These are phyloP conservation scores for Arabidopsis arenosa DNA, from an alignment of 345 rosid genomes.

Conservation along the genomic window DNA sequence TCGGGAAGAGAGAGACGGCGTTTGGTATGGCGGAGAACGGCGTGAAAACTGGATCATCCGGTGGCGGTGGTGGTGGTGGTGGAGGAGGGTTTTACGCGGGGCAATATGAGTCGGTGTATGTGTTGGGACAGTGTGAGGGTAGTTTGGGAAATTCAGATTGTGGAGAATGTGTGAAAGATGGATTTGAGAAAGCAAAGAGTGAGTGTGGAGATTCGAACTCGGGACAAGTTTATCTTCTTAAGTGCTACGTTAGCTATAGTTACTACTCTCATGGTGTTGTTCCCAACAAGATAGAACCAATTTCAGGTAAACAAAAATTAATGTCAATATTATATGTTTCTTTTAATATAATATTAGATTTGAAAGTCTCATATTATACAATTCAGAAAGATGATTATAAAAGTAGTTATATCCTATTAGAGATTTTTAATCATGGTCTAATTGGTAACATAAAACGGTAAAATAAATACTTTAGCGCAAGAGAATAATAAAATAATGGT, in stretches of 20 bases:
- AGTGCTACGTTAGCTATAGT: slow-evolving; percentile 81
- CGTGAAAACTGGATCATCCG: slow-evolving; percentile 42
- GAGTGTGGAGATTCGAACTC: slow-evolving; percentile 74
- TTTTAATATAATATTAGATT: too few species aligned
- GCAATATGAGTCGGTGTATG: slow-evolving; percentile 56
- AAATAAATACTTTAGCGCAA: too few species aligned
- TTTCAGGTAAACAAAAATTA: slow-evolving; percentile 44
- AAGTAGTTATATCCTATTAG: too few species aligned
- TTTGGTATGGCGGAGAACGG: slow-evolving; percentile 58
- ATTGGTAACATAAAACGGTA: too few species aligned
- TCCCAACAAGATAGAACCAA: slow-evolving; percentile 51
- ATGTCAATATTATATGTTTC: background rate
- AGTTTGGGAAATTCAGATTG: slow-evolving; percentile 68
- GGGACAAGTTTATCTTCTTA: slow-evolving; percentile 70
- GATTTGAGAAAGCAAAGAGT: slow-evolving; percentile 53
- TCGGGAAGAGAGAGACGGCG: slow-evolving; percentile 54
- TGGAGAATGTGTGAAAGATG: slow-evolving; percentile 65
- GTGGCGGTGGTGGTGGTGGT: background rate
- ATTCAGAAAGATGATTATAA: too few species aligned
- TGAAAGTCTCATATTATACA: too few species aligned
- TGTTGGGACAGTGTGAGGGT: slow-evolving; percentile 90
- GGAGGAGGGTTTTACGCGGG: slow-evolving; percentile 60
- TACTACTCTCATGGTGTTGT: slow-evolving; percentile 83
- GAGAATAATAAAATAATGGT: too few species aligned
- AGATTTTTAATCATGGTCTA: too few species aligned